Evolutionary conservation across 2,329 filamentous ascomycete genomes (phyloP).

Genomic region (Atkinsonella hypoxylon): DNA sequence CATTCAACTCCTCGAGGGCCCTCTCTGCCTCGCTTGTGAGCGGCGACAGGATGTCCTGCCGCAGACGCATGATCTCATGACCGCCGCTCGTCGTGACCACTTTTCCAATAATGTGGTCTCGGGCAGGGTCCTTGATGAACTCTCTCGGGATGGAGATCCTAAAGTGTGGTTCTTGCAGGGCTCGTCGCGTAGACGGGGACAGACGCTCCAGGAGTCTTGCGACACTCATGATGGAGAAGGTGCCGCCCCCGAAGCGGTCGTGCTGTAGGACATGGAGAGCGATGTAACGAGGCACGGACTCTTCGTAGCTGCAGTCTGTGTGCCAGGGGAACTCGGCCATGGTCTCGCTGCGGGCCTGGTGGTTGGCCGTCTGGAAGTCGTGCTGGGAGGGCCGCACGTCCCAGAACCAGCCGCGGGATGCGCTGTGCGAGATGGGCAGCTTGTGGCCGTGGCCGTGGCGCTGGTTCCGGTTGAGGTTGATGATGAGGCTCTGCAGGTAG

Average conservation of each 20-base stretch:
- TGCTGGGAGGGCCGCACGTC: conserved; percentile 23
- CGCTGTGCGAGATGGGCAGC: conserved; percentile 29
- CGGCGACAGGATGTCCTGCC: conserved; percentile 20
- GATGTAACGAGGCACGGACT: conserved; percentile 24
- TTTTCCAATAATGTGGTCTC: conserved; percentile 12
- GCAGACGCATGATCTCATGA: conserved; percentile 16
- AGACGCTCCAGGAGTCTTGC: conserved; percentile 16
- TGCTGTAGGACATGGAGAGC: conserved; percentile 29
- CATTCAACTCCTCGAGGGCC: conserved; percentile 16
- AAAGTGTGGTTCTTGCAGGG: conserved; percentile 18
- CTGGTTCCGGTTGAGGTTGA: conserved; percentile 20
- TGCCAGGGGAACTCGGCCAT: conserved; percentile 32
- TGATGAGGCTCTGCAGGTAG: conserved; percentile 23
- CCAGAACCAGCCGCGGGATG: conserved; percentile 31
- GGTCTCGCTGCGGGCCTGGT: conserved; percentile 28
- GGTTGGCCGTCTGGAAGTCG: conserved; percentile 17
- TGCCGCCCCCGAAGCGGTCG: conserved; percentile 28
- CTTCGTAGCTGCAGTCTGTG: conserved; percentile 31
- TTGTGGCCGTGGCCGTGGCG: conserved; percentile 21
- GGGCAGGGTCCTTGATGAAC: conserved; percentile 19
- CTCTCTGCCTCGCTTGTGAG: conserved; percentile 11
- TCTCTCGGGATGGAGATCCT: conserved; percentile 21
- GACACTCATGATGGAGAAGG: conserved; percentile 26
- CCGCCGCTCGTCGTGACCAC: conserved; percentile 10
- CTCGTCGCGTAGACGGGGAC: conserved; percentile 10